Conservation (phyloP, 768 basidiomycete genomes). For the Xerocomellus chrysenteron region DNA sequence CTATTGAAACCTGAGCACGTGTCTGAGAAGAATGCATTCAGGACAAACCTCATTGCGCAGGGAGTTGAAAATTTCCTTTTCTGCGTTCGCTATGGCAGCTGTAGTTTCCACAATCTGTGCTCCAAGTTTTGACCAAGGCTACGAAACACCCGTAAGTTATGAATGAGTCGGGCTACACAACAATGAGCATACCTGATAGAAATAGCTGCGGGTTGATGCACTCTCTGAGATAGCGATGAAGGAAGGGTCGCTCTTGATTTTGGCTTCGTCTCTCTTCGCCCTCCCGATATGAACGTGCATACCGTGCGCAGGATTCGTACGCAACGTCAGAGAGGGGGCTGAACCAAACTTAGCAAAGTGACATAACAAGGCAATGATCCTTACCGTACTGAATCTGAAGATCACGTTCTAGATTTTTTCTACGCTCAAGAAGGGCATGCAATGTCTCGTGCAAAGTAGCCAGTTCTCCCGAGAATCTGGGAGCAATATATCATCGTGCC, state of each 20-base stretch:
- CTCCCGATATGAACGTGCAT: constrained; percentile 73
- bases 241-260: constrained; percentile 43
- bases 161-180: background rate
- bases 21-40: background rate
- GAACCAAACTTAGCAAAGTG: constrained; percentile 9
- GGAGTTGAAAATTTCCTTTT: constrained; percentile 70
- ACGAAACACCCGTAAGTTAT: background rate
- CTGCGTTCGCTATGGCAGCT: constrained; percentile 49
- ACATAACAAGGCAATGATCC: constrained; percentile 5
- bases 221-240: constrained; percentile 65
- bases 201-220: constrained; percentile 65
- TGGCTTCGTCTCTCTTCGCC: constrained; percentile 58
- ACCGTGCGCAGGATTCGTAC: constrained; percentile 65
- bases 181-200: constrained; percentile 50
- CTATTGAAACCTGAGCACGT: constrained; percentile 38
- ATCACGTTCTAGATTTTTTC: constrained; percentile 51
- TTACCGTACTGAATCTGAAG: constrained; percentile 58
- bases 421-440: constrained; percentile 41
- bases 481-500: background rate
- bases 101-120: constrained; percentile 59
- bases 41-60: constrained; percentile 62
- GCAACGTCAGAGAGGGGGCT: constrained; percentile 77
- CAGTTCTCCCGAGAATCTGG: constrained; percentile 63
- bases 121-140: constrained; percentile 82
- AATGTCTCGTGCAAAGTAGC: constrained; percentile 48